Percentiles rank a stretch among this genome's conserved stretches.
Evolutionary conservation across 805 yeast species (phyloP).

Genomic region (Isabelozyma heimii): DNA sequence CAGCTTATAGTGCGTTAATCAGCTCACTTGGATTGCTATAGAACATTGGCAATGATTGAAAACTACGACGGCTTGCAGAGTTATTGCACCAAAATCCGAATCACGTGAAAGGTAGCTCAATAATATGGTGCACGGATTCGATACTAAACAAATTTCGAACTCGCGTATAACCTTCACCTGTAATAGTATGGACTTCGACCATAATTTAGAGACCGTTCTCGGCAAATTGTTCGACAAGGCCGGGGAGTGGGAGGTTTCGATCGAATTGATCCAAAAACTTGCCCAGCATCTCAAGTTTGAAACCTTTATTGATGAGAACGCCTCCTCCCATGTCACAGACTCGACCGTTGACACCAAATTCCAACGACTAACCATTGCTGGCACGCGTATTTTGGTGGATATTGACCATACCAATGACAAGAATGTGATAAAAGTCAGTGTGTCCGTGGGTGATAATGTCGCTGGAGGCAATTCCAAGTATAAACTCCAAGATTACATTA

Average conservation of each 20-base stretch:
- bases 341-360: constrained; percentile 9
- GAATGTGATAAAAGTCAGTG: constrained; percentile 24
- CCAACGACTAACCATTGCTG: constrained; percentile 41
- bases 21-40: too few species aligned
- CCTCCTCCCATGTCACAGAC: constrained; percentile 20
- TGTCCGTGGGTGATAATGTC: constrained; percentile 16
- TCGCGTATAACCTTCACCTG: neutral
- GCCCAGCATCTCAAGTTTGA: constrained; percentile 40
- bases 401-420: constrained; percentile 31
- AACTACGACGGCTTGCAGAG: too few species aligned
- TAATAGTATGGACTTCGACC: constrained; percentile 15
- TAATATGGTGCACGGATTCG: too few species aligned
- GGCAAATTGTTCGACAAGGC: constrained; percentile 30
- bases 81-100: too few species aligned
- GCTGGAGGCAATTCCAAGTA: neutral
- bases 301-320: constrained; percentile 39
- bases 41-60: too few species aligned
- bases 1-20: too few species aligned
- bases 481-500: neutral
- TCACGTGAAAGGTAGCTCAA: too few species aligned
- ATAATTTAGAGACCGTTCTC: constrained; percentile 19
- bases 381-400: constrained; percentile 37
- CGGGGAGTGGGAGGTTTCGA: constrained; percentile 25
- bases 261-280: constrained; percentile 37
- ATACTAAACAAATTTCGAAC: neutral